A percentile compares a stretch with the other conserved stretches of the same genome.
Evolutionary conservation across 2,329 filamentous ascomycete species (phyloP).

Genomic region (Fusarium sterilihyphosum): DNA sequence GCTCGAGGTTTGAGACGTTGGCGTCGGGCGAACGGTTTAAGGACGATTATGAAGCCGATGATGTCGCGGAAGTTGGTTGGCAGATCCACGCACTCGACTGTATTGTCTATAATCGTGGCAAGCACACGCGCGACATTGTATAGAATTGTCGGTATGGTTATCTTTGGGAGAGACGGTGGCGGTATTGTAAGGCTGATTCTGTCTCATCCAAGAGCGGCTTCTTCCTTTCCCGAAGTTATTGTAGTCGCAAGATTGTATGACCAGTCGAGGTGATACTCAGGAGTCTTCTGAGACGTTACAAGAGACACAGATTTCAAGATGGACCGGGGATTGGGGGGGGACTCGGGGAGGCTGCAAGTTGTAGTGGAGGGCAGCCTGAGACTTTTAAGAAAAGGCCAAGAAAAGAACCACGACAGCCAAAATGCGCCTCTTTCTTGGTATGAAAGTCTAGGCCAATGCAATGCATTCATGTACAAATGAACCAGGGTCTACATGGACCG

Average conservation of each 20-base stretch:
- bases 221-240: constrained; percentile 24
- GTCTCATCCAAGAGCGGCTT: constrained; percentile 40
- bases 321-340: constrained; percentile 23
- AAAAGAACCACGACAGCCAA: constrained; percentile 19
- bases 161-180: constrained; percentile 10
- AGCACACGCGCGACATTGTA: constrained; percentile 64
- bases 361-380: constrained; percentile 25
- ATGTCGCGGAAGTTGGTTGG: constrained; percentile 51
- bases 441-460: constrained; percentile 27
- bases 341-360: constrained; percentile 22
- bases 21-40: constrained; percentile 21
- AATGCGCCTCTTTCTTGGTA: constrained; percentile 26
- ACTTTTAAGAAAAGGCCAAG: constrained; percentile 39
- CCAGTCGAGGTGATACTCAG: constrained; percentile 29
- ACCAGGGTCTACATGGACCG: constrained; percentile 24
- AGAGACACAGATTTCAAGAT: constrained; percentile 29
- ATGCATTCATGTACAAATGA: constrained; percentile 23
- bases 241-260: constrained; percentile 32
- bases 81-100: constrained; percentile 34
- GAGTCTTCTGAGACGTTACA: constrained; percentile 35
- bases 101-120: constrained; percentile 33
- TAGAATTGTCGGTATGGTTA: constrained; percentile 14
- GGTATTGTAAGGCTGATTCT: constrained; percentile 23
- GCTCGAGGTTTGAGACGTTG: constrained; percentile 26
- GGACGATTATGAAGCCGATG: constrained; percentile 36